phyloP scores from a whole-genome alignment of 2,329 filamentous ascomycete genomes.

The Pseudopithomyces chartarum region DNA sequence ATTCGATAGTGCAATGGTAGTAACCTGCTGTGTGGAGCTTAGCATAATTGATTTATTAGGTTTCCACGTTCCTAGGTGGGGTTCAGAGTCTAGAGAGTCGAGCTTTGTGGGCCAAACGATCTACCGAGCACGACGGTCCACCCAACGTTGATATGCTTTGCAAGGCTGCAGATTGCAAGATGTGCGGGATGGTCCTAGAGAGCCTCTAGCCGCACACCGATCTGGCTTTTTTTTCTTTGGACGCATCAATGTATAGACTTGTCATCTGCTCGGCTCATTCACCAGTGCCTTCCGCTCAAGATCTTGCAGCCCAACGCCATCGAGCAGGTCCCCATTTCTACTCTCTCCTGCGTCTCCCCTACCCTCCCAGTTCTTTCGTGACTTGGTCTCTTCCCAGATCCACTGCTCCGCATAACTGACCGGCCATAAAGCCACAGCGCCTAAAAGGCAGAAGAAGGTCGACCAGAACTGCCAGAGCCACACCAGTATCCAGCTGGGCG shows the following conservation, averaged over 20 bases:
- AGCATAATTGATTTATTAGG: not conserved
- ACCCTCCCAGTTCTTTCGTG: constrained; percentile 1
- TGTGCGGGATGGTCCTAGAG: not conserved
- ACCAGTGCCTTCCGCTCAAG: constrained; percentile 17
- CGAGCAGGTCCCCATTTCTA: not conserved
- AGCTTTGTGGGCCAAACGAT: not conserved
- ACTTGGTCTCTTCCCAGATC: constrained; percentile 8
- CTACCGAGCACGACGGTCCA: not conserved
- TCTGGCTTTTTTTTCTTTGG: not conserved
- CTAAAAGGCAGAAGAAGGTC: constrained; percentile 67
- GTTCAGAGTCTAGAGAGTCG: not conserved
- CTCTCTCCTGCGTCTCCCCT: not conserved
- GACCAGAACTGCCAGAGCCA: constrained; percentile 68
- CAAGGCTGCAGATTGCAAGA: not conserved
- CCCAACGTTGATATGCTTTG: not conserved
- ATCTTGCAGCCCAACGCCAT: constrained; percentile 18
- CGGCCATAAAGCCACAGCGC: constrained; percentile 57
- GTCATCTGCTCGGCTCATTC: not conserved
- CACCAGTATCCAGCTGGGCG: constrained; percentile 62
- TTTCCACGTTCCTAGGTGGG: not conserved
- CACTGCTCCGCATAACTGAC: constrained; percentile 56
- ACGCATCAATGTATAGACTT: not conserved
- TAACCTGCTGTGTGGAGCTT: not conserved
- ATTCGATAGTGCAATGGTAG: too few species aligned
- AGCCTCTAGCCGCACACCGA: not conserved